phyloP scores from a whole-genome alignment of 768 basidiomycete species.

The Phylloporus arenicola region DNA sequence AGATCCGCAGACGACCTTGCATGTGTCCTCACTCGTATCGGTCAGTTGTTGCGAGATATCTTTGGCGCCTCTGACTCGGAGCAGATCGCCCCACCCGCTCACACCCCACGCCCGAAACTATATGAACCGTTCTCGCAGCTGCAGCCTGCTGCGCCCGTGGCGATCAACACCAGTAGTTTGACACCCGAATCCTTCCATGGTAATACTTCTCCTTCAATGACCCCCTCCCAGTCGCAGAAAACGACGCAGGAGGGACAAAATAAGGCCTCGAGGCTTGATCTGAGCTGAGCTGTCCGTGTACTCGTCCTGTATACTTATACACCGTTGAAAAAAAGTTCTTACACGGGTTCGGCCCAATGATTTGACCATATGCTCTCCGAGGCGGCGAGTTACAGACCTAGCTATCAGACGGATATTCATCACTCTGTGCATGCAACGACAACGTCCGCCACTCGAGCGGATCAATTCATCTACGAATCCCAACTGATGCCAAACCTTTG shows the following conservation, averaged over 20 bases:
- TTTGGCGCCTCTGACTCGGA: conserved; percentile 4
- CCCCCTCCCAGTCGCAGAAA: conserved; percentile 21
- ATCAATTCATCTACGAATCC: too few species aligned
- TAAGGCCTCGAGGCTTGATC: conserved; percentile 21
- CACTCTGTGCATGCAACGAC: too few species aligned
- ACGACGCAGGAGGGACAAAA: conserved; percentile 11
- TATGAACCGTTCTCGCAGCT: conserved; percentile 39
- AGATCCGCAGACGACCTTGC: conserved; percentile 45
- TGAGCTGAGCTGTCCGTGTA: conserved; percentile 19
- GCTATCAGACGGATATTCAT: too few species aligned
- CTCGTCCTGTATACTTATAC: background rate
- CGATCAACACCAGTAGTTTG: conserved; percentile 34
- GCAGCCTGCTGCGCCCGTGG: conserved; percentile 14
- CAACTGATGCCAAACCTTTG: too few species aligned
- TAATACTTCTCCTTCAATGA: conserved; percentile 45
- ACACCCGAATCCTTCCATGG: conserved; percentile 61
- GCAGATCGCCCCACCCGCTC: conserved; percentile 48
- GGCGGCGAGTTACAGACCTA: too few species aligned
- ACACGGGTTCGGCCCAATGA: too few species aligned
- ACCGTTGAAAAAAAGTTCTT: too few species aligned
- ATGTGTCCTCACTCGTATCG: conserved; percentile 44
- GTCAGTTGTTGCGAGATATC: conserved; percentile 35
- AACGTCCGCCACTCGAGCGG: too few species aligned
- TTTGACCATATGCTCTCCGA: too few species aligned
- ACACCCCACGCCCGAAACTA: conserved; percentile 33